phyloP scores from a whole-genome alignment of 495 filamentous ascomycete genomes.

The Xylaria telfairii region DNA sequence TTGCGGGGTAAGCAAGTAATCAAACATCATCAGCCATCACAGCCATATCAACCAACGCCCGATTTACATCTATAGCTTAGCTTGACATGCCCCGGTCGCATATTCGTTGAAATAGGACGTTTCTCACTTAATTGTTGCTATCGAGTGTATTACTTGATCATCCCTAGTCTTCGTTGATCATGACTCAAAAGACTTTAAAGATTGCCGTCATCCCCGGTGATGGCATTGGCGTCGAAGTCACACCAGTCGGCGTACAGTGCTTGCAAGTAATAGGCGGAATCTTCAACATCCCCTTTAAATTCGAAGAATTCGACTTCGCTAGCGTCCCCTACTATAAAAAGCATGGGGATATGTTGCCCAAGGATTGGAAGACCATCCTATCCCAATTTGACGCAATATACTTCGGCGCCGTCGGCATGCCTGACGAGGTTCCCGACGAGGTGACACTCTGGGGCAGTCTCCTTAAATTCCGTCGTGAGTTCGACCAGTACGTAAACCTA shows the following conservation, averaged over 20 bases:
- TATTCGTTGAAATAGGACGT: background rate
- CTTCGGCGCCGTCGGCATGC: slow-evolving; percentile 44
- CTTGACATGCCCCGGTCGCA: background rate
- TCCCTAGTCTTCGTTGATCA: background rate
- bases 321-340: slow-evolving; percentile 39
- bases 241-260: slow-evolving; percentile 38
- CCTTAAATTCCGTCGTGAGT: slow-evolving; percentile 78
- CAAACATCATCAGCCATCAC: background rate
- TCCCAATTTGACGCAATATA: slow-evolving; percentile 41
- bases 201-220: slow-evolving; percentile 45
- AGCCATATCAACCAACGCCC: background rate
- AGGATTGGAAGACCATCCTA: slow-evolving; percentile 38
- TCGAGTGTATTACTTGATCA: background rate
- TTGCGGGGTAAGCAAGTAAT: background rate
- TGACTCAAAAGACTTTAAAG: slow-evolving; percentile 26
- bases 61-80: background rate
- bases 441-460: slow-evolving; percentile 59
- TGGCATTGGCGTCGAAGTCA: slow-evolving; percentile 43
- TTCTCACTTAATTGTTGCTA: background rate
- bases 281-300: slow-evolving; percentile 33
- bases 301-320: slow-evolving; percentile 42
- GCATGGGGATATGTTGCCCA: slow-evolving; percentile 41
- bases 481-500: slow-evolving; percentile 83
- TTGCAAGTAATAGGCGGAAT: slow-evolving; percentile 34
- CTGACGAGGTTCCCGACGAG: slow-evolving; percentile 39